Evolutionary conservation across 140 eudicot species (phyloP), one percentile per base, ranked within the genome.

Genomic region (Stevia rebaudiana): DNA sequence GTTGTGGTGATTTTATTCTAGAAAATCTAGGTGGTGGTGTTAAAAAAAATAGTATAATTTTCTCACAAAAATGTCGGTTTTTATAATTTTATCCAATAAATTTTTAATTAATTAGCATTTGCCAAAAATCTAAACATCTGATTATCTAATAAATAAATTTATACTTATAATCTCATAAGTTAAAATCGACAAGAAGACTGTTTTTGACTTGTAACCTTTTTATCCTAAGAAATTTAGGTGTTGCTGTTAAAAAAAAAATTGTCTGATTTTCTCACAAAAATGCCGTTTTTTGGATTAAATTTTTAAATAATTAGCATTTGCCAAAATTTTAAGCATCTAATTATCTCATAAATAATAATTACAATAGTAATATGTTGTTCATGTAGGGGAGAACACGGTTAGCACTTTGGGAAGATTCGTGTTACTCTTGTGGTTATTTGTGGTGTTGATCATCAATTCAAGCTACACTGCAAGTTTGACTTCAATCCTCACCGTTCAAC

Each of bases 391-490:
- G 68, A 94, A 94, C 75, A 88, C 95, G 5, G 88, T 94, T 65
- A 89, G 99, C 85, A 73, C 95, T 15, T 61, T 94, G 69, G 99
- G 99, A 43, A 83, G 99, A 7, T 53, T 82, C 12, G 99, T 94
- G 73, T 81, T 94, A 19, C 79, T 94, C 15, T 76, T 94, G 44
- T 94, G 99, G 99, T 84, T 94, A 37, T 94, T 83, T 63, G 97
- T 89, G 11, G 98, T 88, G 39, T 40, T 88, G 61, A 84, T 85
- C 35, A 85, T 94, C 61, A 94, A 81, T 57, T 94, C 99, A 48
- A 94, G 99, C 79, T 94, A 94, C 69, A 94, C 97, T 0, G 99
- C 99, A 63, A 94, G 99, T 74, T 86, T 94, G 94, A 88, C 99
- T 44, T 94, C 99, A 9, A 88, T 94, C 75, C 90, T 94, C 68